Conservation (phyloP, 345 rosid genomes). For the Gossypium herbaceum region DNA sequence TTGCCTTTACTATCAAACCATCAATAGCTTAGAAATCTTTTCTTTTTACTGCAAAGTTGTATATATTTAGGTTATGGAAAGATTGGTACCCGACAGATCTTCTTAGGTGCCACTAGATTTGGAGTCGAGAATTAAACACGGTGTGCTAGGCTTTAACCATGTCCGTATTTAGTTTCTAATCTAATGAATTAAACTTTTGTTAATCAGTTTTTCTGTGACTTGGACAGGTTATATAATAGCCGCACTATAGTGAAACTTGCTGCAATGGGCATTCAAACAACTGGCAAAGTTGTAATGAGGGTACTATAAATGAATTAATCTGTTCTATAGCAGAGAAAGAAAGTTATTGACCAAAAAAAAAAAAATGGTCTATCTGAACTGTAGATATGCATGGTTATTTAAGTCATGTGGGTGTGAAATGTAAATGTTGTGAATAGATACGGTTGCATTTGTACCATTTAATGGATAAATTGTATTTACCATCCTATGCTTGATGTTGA, state of each 20-base stretch:
- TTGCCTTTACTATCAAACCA: neutral
- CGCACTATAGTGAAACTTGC: slow-evolving; percentile 63
- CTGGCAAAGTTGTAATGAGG: slow-evolving; percentile 63
- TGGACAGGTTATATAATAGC: slow-evolving; percentile 56
- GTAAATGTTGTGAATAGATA: slow-evolving; percentile 7
- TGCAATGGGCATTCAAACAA: slow-evolving; percentile 59
- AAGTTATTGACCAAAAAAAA: no score
- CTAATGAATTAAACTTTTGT: neutral
- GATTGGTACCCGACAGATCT: no score
- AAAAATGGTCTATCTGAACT: neutral
- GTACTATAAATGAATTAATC: slow-evolving; percentile 40
- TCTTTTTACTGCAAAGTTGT: neutral
- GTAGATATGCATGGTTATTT: neutral
- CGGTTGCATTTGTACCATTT: neutral
- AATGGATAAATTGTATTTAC: neutral
- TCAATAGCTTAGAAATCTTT: neutral
- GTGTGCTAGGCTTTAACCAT: neutral
- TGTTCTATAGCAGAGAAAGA: neutral
- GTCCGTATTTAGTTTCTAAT: neutral
- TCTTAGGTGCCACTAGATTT: no score
- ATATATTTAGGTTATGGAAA: no score
- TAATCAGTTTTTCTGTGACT: slow-evolving; percentile 11
- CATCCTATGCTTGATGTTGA: neutral
- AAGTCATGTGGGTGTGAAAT: slow-evolving; percentile 11
- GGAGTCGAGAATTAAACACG: neutral